Conservation (phyloP, 805 yeast genomes). For the Cyberlindnera mrakii region DNA sequence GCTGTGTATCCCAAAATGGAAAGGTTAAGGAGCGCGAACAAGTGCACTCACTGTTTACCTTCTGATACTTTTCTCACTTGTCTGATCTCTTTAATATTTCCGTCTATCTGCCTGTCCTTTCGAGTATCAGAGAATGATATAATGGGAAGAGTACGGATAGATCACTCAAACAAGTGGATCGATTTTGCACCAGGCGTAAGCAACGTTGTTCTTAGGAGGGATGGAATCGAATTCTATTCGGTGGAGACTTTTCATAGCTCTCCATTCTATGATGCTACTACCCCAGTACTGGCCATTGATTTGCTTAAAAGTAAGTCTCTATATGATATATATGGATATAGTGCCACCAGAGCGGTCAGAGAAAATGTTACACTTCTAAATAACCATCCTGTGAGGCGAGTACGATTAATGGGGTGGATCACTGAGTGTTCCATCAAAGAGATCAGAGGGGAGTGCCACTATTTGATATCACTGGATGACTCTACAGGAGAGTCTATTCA, state of each 20-base stretch:
- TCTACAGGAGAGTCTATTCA: constrained; percentile 23
- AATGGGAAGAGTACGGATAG: not conserved
- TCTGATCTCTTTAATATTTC: too few species aligned
- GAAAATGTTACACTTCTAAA: constrained; percentile 26
- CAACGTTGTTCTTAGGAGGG: constrained; percentile 21
- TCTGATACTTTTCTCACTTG: too few species aligned
- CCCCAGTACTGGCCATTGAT: constrained; percentile 30
- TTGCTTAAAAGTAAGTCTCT: constrained; percentile 17
- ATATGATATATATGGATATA: constrained; percentile 22
- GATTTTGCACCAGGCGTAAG: constrained; percentile 23
- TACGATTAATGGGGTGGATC: constrained; percentile 33
- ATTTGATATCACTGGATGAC: constrained; percentile 27
- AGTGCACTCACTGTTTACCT: too few species aligned
- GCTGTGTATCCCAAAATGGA: too few species aligned
- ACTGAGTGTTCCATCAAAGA: constrained; percentile 24
- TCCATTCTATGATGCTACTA: constrained; percentile 21
- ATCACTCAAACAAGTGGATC: not conserved
- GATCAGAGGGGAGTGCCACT: constrained; percentile 7
- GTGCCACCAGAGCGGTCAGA: constrained; percentile 14
- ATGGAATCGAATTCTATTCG: constrained; percentile 27
- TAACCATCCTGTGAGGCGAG: constrained; percentile 37
- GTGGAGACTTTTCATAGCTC: constrained; percentile 31
- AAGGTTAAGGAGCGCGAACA: too few species aligned
- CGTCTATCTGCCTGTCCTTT: too few species aligned
- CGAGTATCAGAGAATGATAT: not conserved